A percentile compares a stretch with the other conserved stretches of the same genome.
Conservation (phyloP, 257 asterid species). For the Solanum dulcamara region DNA sequence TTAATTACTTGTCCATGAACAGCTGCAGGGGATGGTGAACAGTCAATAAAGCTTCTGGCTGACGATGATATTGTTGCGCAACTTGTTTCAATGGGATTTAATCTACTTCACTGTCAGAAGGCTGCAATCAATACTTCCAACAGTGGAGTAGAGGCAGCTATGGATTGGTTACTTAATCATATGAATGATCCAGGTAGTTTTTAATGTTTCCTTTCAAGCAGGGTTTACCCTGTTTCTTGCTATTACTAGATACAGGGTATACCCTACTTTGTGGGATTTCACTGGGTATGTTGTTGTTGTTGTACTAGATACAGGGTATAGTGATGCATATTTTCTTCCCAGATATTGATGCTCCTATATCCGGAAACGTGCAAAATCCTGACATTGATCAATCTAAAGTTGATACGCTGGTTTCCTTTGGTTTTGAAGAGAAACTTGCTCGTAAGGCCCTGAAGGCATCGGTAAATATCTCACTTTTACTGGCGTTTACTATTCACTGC, state of each 20-base stretch:
- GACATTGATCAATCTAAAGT: conserved; percentile 61
- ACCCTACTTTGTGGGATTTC: no score
- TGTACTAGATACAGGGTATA: not conserved
- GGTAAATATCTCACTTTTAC: conserved; percentile 29
- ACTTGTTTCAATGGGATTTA: conserved; percentile 85
- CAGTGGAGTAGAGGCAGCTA: conserved; percentile 77
- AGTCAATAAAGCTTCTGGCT: conserved; percentile 19
- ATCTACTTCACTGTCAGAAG: conserved; percentile 71
- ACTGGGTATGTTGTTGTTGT: no score
- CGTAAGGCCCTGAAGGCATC: conserved; percentile 72
- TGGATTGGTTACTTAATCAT: conserved; percentile 84
- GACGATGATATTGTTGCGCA: conserved; percentile 66
- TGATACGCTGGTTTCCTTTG: conserved; percentile 70
- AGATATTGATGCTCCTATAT: conserved; percentile 73
- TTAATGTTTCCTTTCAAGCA: not conserved
- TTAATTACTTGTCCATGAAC: conserved; percentile 12
- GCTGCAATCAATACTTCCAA: conserved; percentile 82
- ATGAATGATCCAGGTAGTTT: conserved; percentile 75
- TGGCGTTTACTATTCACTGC: not conserved
- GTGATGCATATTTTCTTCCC: conserved; percentile 3
- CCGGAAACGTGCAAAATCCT: conserved; percentile 24
- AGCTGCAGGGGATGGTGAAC: conserved; percentile 33
- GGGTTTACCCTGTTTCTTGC: not conserved
- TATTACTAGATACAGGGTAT: not conserved
- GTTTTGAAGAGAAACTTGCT: conserved; percentile 79